Base-by-base conservation (phyloP, 2,329 filamentous ascomycete genomes). In the Lachnellula hyalina region DNA sequence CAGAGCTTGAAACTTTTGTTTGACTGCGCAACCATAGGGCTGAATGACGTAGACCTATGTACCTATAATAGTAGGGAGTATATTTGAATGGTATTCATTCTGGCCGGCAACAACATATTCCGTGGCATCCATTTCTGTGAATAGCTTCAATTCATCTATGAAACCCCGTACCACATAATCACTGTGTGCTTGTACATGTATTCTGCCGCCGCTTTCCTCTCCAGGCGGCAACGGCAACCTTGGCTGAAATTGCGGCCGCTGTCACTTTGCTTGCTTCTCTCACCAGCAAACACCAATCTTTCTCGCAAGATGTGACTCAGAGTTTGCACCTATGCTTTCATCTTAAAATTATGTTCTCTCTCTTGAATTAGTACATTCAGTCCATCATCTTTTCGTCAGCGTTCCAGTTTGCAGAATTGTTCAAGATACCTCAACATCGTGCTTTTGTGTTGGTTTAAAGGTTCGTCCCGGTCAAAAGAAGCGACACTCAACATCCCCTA, bases 1-100 rank as follows among this genome's bases (percentile, higher is more conserved):
- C 17, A 40, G 35, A 15, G 35, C 47, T 38, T 21, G 36, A 17
- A 15, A 17, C 4, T 5, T 40, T 40, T 11, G 23, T 25, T 32
- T 32, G n/a, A 11, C 28, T 35, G 46, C 40, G 34, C 47, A 21
- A 41, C 36, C 38, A 28, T 51, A 51, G 49, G 49, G 49, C 49
- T 51, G 49, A 51, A 19, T 21, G n/a, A 44, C n/a, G 41, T 44
- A 44, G 9, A 44, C 2, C 3, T 36, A 15, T 38, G 15, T 11
- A n/a, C 36, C 36, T 38, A 38, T 17, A 38, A 38, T 17, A 15
- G 7, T 14, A 17, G 5, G 7, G n/a, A 38, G 36, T 36, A 44
- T 49, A 36, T 38, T 4, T 14, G 15, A 23, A n/a, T 36, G 35
- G 47, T 19, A 12, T 40, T 17, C 14, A n/a, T 40, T 40, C 17